A percentile compares a stretch with the other conserved stretches of the same genome.
These are phyloP conservation scores for Colletotrichum agaves DNA, from an alignment of 2,329 filamentous ascomycete genomes.

Conservation along the genomic window DNA sequence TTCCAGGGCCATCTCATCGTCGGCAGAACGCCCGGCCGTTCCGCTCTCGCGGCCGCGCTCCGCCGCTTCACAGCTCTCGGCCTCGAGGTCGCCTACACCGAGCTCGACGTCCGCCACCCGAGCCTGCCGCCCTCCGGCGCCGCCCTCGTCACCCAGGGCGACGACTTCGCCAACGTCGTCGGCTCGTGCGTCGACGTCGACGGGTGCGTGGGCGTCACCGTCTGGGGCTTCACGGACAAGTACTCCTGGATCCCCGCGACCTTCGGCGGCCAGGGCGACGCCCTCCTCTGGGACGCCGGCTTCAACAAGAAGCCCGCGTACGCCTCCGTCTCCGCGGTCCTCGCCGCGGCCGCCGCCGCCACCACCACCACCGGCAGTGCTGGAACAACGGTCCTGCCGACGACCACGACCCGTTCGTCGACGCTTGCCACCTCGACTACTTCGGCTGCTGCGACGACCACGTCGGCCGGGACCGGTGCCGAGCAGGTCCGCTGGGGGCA, in stretches of 20 bases:
- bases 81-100: slow-evolving; percentile 69
- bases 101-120: slow-evolving; percentile 67
- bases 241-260: slow-evolving; percentile 51
- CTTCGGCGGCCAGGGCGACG: slow-evolving; percentile 53
- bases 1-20: slow-evolving; percentile 62
- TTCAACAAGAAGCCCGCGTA: slow-evolving; percentile 53
- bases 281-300: slow-evolving; percentile 51
- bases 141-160: slow-evolving; percentile 57
- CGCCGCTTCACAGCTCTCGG: slow-evolving; percentile 61
- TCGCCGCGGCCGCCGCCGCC: slow-evolving; percentile 46
- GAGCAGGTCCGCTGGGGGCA: slow-evolving; percentile 38
- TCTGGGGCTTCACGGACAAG: slow-evolving; percentile 56
- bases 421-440: slow-evolving; percentile 15
- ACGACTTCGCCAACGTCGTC: slow-evolving; percentile 56
- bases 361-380: slow-evolving; percentile 40
- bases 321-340: slow-evolving; percentile 49
- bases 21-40: slow-evolving; percentile 55
- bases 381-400: not conserved
- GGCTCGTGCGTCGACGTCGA: slow-evolving; percentile 51
- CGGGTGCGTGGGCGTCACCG: slow-evolving; percentile 55
- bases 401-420: slow-evolving; percentile 9
- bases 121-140: slow-evolving; percentile 55
- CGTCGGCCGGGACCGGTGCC: slow-evolving; percentile 24
- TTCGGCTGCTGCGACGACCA: slow-evolving; percentile 20
- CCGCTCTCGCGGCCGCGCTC: slow-evolving; percentile 57